These are phyloP conservation scores for Arthrocladium fulminans DNA, from an alignment of 2,329 filamentous ascomycete genomes.

Conservation along the genomic window DNA sequence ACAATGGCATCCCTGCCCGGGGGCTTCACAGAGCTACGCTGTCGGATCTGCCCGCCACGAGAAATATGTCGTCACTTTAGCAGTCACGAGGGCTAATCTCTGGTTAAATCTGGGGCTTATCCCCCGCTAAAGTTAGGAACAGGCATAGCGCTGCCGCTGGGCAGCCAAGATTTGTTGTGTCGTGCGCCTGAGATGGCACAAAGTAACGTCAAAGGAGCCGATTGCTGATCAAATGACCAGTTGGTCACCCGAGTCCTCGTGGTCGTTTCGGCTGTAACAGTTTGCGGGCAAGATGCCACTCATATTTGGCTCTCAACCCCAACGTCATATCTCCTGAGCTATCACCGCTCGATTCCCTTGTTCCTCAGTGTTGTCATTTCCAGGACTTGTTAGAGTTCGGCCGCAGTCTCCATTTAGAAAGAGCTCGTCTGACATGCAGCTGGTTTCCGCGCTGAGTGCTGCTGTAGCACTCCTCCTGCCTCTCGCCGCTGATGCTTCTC, in stretches of 20 bases:
- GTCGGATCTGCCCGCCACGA: no score
- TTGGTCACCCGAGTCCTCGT: neutral
- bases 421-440: conserved; percentile 17
- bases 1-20: no score
- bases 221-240: conserved; percentile 4
- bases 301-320: neutral
- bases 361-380: neutral
- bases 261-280: no score
- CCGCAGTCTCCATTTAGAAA: neutral
- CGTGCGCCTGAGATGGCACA: neutral
- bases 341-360: no score
- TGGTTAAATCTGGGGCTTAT: conserved; percentile 32
- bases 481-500: conserved; percentile 12
- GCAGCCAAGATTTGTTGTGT: neutral
- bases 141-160: conserved; percentile 17
- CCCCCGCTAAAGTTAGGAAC: conserved; percentile 6
- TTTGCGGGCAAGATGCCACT: neutral
- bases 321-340: neutral
- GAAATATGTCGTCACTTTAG: neutral
- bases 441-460: conserved; percentile 19
- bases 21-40: no score
- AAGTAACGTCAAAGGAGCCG: neutral
- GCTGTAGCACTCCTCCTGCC: conserved; percentile 14
- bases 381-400: neutral
- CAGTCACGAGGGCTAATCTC: neutral